Base-by-base conservation (phyloP, 2,329 filamentous ascomycete genomes). In the Xylariaceae sp. region DNA sequence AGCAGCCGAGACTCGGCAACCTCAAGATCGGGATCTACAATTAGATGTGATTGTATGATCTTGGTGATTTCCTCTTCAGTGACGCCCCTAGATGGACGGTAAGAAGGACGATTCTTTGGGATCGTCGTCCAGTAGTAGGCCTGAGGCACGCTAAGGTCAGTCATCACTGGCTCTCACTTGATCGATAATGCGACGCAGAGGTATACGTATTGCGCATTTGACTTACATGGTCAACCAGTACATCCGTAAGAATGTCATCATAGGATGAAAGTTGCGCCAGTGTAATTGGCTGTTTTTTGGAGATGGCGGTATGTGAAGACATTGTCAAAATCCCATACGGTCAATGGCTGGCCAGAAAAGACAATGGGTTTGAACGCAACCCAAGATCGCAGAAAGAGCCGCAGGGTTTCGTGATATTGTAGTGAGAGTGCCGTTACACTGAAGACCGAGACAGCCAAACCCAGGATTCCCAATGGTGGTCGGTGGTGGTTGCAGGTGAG, bases 111-210 rank as follows among this genome's bases (percentile, higher is more conserved):
- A 67, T 97, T 96, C 73, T 99, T 99, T 61, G 92, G 91, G 56
- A 96, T 96, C 3, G 83, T 88, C 4, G 92, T 92, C 92, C 94
- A 97, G 76, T 94, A 99, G 72, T 89, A 96, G 7, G 90, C 87
- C 92, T 96, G 63, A 57, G 59, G 45, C 35, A 53, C 31, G 4
- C 40, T 35, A 40, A 29, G 37, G 57, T 67, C 57, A 70, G 63
- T 59, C 50, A 40, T 40, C 51, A 40, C 35, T 47, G 51, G 40
- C 35, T 32, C 40, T 48, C 51, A 35, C 30, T 48, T 47, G 45
- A 57, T 42, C 31, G 29, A n/a, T 34, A 37, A 26, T 19, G 26
- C 42, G 39, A 32, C 30, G 46, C 47, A 35, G 40, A 49, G 41
- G 26, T 50, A 26, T 19, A 42, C 50, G 31, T n/a, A 27, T 43